These are phyloP conservation scores for Suillus subaureus DNA, from an alignment of 768 basidiomycete genomes.

Conservation along the genomic window DNA sequence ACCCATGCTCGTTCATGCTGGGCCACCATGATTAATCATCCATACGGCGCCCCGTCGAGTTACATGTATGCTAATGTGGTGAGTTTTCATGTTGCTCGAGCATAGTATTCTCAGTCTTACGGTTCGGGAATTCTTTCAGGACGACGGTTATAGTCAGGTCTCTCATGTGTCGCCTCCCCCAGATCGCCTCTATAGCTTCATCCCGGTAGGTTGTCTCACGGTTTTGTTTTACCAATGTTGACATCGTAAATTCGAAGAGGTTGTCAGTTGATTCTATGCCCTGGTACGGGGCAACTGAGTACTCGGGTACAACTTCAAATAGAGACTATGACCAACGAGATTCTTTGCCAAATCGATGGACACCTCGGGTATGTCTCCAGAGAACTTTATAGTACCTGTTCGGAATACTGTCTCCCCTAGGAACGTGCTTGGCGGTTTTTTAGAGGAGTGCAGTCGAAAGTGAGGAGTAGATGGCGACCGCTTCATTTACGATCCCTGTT, in stretches of 20 bases:
- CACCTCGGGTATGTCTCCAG: constrained; percentile 20
- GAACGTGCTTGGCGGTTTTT: constrained; percentile 22
- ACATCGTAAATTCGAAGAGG: constrained; percentile 18
- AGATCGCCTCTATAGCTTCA: constrained; percentile 28
- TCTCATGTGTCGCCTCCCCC: constrained; percentile 11
- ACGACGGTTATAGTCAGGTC: background rate
- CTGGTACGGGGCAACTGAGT: constrained; percentile 11
- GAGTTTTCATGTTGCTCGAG: background rate
- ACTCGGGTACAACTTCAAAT: constrained; percentile 2
- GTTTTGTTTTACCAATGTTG: constrained; percentile 1
- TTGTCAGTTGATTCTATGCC: constrained; percentile 27
- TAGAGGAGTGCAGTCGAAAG: constrained; percentile 13
- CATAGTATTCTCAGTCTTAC: background rate
- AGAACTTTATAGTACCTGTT: background rate
- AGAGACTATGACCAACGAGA: constrained; percentile 11
- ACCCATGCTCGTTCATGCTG: constrained; percentile 1
- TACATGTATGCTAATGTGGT: constrained; percentile 29
- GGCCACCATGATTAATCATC: constrained; percentile 30
- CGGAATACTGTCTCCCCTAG: constrained; percentile 13
- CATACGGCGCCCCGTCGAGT: constrained; percentile 30
- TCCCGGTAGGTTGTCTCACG: constrained; percentile 24
- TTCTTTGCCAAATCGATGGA: constrained; percentile 12
- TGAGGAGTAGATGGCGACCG: constrained; percentile 21
- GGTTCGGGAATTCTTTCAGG: constrained; percentile 11
- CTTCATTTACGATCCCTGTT: constrained; percentile 13